Evolutionary conservation across 2,329 filamentous ascomycete genomes (phyloP), one percentile per base, ranked within the genome.

Genomic region (Pseudogymnoascus sp.): DNA sequence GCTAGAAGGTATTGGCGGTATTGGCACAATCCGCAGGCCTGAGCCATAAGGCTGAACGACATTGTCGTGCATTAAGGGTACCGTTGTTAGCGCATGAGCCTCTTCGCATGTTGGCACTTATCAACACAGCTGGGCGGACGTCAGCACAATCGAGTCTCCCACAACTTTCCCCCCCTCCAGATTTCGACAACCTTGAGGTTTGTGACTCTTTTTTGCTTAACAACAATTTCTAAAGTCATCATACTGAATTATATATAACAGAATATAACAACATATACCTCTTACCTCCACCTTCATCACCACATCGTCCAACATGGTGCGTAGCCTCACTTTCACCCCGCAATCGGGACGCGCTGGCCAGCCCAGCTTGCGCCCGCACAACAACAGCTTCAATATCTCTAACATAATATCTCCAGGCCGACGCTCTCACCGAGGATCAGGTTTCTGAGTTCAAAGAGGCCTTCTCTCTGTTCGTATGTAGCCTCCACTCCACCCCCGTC

Each of bases 391-490:
- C 50, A 35, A 56, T 66, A 66, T 25, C 33, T n/a, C 66, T 68
- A 66, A 70, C 38, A 64, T 62, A 28, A 33, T 25, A 11, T 28
- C 56, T 69, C 64, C 77, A 97, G 93, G 93, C 93, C 78, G 94
- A 99, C 78, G 93, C 93, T 78, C 89, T 99, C 75, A 97, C 94
- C 73, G 94, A 99, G 85, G 94, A 99, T 83, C 94, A 99, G 86
- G 94, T 99, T 77, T 97, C 94, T 77, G 94, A 99, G 83, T 99
- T 97, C 85, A 99, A 97, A 90, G 94, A 99, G 83, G 94, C 94
- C 63, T 99, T 99, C 82, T 99, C 94, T 77, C 91, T 99, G 70
- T 99, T 99, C 80, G 94, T 99, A 88, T 88, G 94, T 87, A 63
- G 40, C 23, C 12, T 25, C 31, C 35, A 59, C n/a, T n/a, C n/a